Conservation (phyloP, 208 protist genomes). For the Naegleria fowleri region DNA sequence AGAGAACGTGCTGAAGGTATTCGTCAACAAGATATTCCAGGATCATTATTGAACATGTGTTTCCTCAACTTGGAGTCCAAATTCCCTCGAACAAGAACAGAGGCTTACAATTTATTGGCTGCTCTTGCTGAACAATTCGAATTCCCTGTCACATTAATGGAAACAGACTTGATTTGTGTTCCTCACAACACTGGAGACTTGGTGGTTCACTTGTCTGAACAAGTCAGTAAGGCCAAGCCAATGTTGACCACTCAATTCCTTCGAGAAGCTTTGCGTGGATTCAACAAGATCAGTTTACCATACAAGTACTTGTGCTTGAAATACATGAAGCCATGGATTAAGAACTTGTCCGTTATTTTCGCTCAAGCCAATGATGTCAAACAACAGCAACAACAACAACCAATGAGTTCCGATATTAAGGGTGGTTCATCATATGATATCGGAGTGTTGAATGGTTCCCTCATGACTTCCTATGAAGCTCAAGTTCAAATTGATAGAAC, state of each 20-base stretch:
- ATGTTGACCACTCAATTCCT: neutral
- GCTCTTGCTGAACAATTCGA: constrained; percentile 19
- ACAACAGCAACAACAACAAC: neutral
- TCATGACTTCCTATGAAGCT: neutral
- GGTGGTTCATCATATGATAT: neutral
- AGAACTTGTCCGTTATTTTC: neutral
- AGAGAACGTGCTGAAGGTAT: constrained; percentile 9
- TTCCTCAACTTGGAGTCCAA: constrained; percentile 18
- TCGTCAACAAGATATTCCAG: constrained; percentile 22
- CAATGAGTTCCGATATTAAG: neutral
- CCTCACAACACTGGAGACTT: neutral
- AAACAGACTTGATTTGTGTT: neutral
- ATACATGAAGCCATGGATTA: constrained; percentile 29
- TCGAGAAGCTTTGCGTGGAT: neutral
- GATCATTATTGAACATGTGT: constrained; percentile 17
- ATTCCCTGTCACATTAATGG: constrained; percentile 8
- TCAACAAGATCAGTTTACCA: constrained; percentile 8
- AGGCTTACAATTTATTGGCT: constrained; percentile 19
- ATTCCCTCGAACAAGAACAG: neutral
- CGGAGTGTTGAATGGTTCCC: no score
- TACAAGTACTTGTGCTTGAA: constrained; percentile 12
- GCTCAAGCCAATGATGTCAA: neutral
- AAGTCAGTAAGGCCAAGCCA: neutral
- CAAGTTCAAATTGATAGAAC: neutral
- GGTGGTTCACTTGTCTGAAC: neutral